Evolutionary conservation across 1,139 yeast species (phyloP).

Genomic region (Hanseniaspora sp.): DNA sequence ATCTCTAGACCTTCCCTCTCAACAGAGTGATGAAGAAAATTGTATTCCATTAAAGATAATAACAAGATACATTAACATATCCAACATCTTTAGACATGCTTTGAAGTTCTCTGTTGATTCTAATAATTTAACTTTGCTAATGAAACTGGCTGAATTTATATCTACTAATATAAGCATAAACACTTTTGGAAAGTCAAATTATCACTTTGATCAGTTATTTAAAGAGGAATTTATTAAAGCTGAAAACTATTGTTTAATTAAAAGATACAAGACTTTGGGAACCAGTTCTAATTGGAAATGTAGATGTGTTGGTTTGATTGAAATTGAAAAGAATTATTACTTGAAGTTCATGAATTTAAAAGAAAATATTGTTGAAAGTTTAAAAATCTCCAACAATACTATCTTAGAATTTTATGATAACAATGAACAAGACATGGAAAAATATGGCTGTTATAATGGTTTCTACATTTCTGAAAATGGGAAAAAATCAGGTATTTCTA

Average conservation of each 20-base stretch:
- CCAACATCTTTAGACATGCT: conserved; percentile 50
- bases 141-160: conserved; percentile 51
- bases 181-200: conserved; percentile 55
- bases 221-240: not conserved
- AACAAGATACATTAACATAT: conserved; percentile 43
- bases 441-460: conserved; percentile 66
- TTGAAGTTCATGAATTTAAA: conserved; percentile 55
- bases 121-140: conserved; percentile 34
- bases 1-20: conserved; percentile 33
- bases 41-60: conserved; percentile 60
- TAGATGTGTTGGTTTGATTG: conserved; percentile 51
- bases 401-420: conserved; percentile 53
- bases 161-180: conserved; percentile 59
- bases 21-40: conserved; percentile 28
- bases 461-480: conserved; percentile 54
- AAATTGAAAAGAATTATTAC: conserved; percentile 40
- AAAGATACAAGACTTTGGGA: conserved; percentile 41
- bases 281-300: conserved; percentile 58
- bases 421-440: conserved; percentile 43
- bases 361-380: conserved; percentile 40
- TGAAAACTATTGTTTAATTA: conserved; percentile 32
- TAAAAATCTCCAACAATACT: conserved; percentile 47
- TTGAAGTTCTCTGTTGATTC: conserved; percentile 55
- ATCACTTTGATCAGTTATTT: not conserved
- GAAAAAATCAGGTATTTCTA: conserved; percentile 45